A percentile compares a stretch with the other conserved stretches of the same genome.
These are phyloP conservation scores for Chrysanthemum seticuspe DNA, from an alignment of 129 eudicot species.

Conservation along the genomic window DNA sequence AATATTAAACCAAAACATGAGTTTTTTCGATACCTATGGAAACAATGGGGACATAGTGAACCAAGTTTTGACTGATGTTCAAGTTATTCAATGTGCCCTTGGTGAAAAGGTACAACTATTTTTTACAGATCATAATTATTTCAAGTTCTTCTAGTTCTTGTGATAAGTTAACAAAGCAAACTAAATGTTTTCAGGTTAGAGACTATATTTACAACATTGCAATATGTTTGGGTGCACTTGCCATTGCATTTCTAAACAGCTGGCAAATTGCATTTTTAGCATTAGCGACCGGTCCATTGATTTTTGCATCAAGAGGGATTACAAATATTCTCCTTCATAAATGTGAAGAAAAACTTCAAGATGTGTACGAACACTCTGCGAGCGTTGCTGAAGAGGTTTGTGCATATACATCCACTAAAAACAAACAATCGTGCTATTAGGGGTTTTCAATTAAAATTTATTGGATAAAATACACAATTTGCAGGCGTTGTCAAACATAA, in stretches of 20 bases:
- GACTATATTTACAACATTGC: constrained; percentile 63
- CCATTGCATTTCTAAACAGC: constrained; percentile 56
- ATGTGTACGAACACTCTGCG: constrained; percentile 56
- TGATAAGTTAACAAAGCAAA: background rate
- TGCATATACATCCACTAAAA: background rate
- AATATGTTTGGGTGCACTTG: constrained; percentile 56
- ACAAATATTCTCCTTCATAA: constrained; percentile 52
- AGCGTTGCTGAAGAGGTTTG: constrained; percentile 67
- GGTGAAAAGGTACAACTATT: constrained; percentile 51
- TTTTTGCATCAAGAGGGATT: constrained; percentile 53
- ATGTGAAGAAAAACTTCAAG: constrained; percentile 58
- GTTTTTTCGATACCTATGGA: constrained; percentile 57
- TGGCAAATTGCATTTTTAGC: constrained; percentile 69
- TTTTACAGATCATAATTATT: constrained; percentile 4
- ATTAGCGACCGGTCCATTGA: constrained; percentile 57
- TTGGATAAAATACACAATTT: background rate
- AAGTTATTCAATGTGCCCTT: constrained; percentile 55
- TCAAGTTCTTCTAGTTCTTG: constrained; percentile 19
- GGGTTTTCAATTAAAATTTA: background rate
- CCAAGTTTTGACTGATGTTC: constrained; percentile 58
- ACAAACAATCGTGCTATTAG: no score
- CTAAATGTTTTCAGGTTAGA: constrained; percentile 43
- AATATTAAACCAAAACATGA: constrained; percentile 62
- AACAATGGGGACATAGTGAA: constrained; percentile 55
- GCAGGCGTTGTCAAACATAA: constrained; percentile 57